Base-by-base conservation (phyloP, 768 basidiomycete species). In the Psilocybe cubensis region DNA sequence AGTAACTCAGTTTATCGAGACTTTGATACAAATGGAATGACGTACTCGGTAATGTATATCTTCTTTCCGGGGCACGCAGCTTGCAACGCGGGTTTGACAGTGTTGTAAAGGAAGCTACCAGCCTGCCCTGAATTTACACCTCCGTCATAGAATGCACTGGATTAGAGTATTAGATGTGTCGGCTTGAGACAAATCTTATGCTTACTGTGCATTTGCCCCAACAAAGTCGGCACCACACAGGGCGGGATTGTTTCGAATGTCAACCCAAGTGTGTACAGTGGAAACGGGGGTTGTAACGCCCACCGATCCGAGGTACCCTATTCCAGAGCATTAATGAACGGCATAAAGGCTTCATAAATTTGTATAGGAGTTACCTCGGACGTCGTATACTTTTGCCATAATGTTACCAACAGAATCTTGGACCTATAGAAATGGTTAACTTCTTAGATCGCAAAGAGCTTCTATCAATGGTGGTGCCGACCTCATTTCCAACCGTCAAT, bases 121-220 rank as follows among this genome's bases (percentile, higher is more conserved):
- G 76, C 61, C 52, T 75, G 66, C 7, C 55, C 66, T 0, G 74
- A 71, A 1, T 63, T 66, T 10, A 64, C 58, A 21, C 67, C 66
- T 10, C 69, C 69, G 49, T 78, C 76, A 54, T 70, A 78, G 65
- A 75, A 78, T 2, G 75, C 75, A 48, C 76, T 63, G 25, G 12
- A 20, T 45, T 7, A 17, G 4, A 25, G 50, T 25, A 12, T 41
- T 44, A 20, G 7, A 25, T 29, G 3, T 20, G 12, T 52, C 3
- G 3, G 7, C 10, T 3, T 50, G n/a, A 48, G 23, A 11, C 21
- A 43, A 35, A 14, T 0, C 6, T 17, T 14, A 42, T 60, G 46
- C 68, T 51, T 64, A 77, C 77, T 78, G 76, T 4, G 77, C 77
- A 58, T 78, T 78, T 7, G 76, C 76, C 12, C 74, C 77, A 10